phyloP scores from a whole-genome alignment of 371 early-diverging fungal genomes.

The Smittium culicis region DNA sequence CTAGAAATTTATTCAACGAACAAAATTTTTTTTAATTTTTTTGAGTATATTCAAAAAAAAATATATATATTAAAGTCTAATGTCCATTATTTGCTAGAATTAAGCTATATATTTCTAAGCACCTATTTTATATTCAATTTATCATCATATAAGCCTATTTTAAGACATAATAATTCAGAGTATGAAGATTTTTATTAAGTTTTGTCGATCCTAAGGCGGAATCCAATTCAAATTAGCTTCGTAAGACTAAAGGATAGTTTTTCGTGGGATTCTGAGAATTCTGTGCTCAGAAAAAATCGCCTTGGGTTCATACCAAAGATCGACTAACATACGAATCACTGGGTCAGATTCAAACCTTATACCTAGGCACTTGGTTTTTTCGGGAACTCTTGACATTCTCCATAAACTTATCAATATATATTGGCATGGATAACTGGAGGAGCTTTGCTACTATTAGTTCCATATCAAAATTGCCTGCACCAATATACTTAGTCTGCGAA shows the following conservation, averaged over 20 bases:
- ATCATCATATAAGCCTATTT: too few species aligned
- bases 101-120: too few species aligned
- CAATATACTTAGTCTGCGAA: neutral
- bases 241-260: neutral
- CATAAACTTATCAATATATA: neutral
- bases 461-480: neutral
- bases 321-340: neutral
- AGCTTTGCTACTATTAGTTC: neutral
- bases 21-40: too few species aligned
- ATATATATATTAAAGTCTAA: too few species aligned
- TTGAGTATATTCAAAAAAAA: too few species aligned
- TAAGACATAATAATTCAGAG: too few species aligned
- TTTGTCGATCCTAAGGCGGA: neutral
- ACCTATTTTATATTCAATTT: too few species aligned
- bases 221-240: neutral
- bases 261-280: neutral
- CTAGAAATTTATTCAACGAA: too few species aligned
- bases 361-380: neutral
- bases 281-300: neutral
- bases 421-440: neutral
- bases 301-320: neutral
- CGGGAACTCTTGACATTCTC: neutral
- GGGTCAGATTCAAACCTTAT: neutral
- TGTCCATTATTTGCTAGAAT: too few species aligned
- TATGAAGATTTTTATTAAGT: neutral